Base-by-base conservation (phyloP, 2,329 filamentous ascomycete genomes). In the Truncatella angustata region DNA sequence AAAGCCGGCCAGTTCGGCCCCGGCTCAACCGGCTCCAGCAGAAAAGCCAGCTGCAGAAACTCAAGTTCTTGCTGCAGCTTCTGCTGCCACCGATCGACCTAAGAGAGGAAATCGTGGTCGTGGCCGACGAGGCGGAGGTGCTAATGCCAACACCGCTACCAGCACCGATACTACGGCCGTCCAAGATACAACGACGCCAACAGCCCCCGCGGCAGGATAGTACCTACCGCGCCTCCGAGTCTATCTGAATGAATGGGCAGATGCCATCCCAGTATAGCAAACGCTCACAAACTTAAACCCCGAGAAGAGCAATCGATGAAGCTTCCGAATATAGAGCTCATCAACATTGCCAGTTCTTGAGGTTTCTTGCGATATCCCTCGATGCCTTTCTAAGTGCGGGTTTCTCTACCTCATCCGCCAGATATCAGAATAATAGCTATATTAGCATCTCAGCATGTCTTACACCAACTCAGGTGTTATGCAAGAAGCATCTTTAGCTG, bases 81-180 rank as follows among this genome's bases (percentile, higher is more conserved):
- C 40, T 0, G 52, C 58, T 6, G 52, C 57, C 11, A 45, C 61
- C 1, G 64, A 66, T 45, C 60, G 61, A 14, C 60, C 65, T 24
- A 67, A 66, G 52, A 57, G 65, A 35, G 64, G 65, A 16, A 60
- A 63, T 4, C 61, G 65, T 21, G 64, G 63, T 10, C 59, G 65
- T 48, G 65, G 65, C 14, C 59, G 65, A 45, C 60, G 60, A 50
- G 59, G 59, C 48, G 64, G 63, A 5, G 61, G 53, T 10, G 62
- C 59, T 46, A 28, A 52, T 12, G 48, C 43, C 5, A 49, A 26
- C 23, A 24, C 35, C 20, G 46, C 21, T 16, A 37, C 44, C 4
- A 26, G 28, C 28, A 24, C 39, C 5, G 30, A 5, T 14, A 18
- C 49, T 18, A 50, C 30, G n/a, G 18, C 32, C 30, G 23, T 30